Evolutionary conservation across 179 eudicot genomes (phyloP), one percentile per base, ranked within the genome.

Genomic region (Beta macrorhiza): DNA sequence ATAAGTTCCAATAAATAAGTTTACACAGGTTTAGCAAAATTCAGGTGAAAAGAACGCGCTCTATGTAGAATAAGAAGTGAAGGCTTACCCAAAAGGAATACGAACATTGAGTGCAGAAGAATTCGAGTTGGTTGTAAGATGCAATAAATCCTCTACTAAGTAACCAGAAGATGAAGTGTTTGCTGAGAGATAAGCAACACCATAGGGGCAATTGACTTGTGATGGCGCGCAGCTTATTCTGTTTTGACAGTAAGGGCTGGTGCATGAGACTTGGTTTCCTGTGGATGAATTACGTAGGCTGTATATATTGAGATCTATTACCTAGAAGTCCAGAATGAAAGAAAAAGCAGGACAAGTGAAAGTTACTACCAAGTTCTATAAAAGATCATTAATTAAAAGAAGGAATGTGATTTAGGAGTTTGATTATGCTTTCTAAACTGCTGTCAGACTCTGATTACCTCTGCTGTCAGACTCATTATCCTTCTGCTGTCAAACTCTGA

Each of bases 81-180:
- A 63, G 75, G 80, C 89, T 44, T 83, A 93, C 97, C 98, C 98
- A 37, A 95, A 86, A 71, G 91, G 80, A 72, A 95, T 88, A n/a
- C 57, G 84, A 64, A 89, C 93, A 29, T 88, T 84, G 59, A 47
- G 47, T 68, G 83, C 83, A 69, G 82, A 85, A 80, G 86, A 81
- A 81, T 73, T 74, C 9, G 85, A 77, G 70, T 92, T 88, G 8
- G 92, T 85, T 32, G 82, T 87, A 51, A 95, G 88, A 81, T 91
- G 98, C 87, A 95, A 75, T 25, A 89, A 76, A 85, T 95, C 98
- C 78, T 88, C 90, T 16, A 95, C 93, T 77, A 95, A 77, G 83
- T 89, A 77, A 63, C 99, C 99, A 42, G 90, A 51, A 22, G 97
- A 86, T 52, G 99, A 93, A 12, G 99, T 95, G 81, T 88, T 82